These are phyloP conservation scores for Pseudotsuga menziesii DNA, from an alignment of 75 land plant species.

Conservation along the genomic window DNA sequence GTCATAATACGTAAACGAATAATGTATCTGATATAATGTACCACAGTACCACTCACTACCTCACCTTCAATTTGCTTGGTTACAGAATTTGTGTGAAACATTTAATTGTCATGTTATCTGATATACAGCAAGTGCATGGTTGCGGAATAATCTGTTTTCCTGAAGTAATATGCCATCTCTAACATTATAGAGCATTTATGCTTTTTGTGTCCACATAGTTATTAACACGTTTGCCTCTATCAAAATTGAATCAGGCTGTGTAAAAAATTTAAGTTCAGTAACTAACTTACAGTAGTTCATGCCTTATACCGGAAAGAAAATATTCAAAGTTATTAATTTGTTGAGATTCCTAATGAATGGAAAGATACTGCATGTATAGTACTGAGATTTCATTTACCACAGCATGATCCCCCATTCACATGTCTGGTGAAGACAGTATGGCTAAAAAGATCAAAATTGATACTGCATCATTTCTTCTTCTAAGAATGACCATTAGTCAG, in stretches of 20 bases:
- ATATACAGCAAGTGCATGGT: background rate
- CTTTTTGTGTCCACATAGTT: too few relatives aligned
- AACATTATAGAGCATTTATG: background rate
- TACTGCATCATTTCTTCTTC: too few relatives aligned
- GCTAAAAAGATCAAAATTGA: too few relatives aligned
- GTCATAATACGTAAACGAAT: background rate
- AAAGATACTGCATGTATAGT: too few relatives aligned
- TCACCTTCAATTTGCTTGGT: background rate
- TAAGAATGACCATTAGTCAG: too few relatives aligned
- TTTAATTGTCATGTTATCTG: background rate
- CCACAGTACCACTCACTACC: background rate
- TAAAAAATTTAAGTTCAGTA: background rate
- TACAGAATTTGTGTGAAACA: background rate
- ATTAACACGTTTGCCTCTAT: background rate
- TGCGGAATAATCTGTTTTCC: too few relatives aligned
- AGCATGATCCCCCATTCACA: too few relatives aligned
- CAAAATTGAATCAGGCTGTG: background rate
- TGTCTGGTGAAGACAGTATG: too few relatives aligned
- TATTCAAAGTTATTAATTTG: background rate
- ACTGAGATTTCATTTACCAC: too few relatives aligned
- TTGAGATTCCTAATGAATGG: too few relatives aligned
- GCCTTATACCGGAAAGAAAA: background rate
- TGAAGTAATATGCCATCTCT: too few relatives aligned
- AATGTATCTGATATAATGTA: background rate
- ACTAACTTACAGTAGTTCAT: background rate